Evolutionary conservation across 192 early-diverging fungal species (phyloP).

Genomic region (Diversispora epigaea): DNA sequence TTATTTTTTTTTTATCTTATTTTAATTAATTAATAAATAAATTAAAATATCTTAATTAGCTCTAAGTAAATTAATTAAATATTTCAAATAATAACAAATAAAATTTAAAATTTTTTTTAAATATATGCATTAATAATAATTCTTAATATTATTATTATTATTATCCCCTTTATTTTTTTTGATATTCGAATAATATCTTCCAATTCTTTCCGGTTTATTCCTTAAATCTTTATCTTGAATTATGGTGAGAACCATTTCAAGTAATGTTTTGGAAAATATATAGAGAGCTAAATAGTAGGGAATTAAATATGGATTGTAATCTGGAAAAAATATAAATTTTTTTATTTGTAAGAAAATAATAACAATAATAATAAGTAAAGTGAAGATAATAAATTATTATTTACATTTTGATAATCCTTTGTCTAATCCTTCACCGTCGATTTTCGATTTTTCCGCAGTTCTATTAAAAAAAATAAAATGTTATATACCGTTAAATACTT

Average conservation of each 20-base stretch:
- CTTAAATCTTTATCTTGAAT: slow-evolving; percentile 31
- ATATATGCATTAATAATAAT: no score
- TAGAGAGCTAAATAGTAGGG: slow-evolving; percentile 30
- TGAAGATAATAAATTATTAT: neutral
- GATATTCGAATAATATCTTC: slow-evolving; percentile 19
- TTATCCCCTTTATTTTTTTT: neutral
- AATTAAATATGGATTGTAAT: slow-evolving; percentile 27
- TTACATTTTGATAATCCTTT: slow-evolving; percentile 25
- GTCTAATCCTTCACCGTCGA: slow-evolving; percentile 13
- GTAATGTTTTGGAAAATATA: slow-evolving; percentile 22
- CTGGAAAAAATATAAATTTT: neutral
- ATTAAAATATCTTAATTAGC: no score
- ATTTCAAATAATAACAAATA: no score
- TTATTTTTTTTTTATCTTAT: no score
- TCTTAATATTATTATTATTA: no score
- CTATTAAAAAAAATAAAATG: slow-evolving; percentile 9
- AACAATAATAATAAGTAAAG: neutral
- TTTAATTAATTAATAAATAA: no score
- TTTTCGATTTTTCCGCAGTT: slow-evolving; percentile 15
- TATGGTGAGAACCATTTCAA: slow-evolving; percentile 23
- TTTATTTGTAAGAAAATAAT: no score
- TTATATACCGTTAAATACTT: neutral
- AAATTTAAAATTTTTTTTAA: no score
- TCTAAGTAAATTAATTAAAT: no score
- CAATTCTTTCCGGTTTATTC: slow-evolving; percentile 27